phyloP scores from a whole-genome alignment of 768 basidiomycete species.

The Candolleomyces eurysporus region DNA sequence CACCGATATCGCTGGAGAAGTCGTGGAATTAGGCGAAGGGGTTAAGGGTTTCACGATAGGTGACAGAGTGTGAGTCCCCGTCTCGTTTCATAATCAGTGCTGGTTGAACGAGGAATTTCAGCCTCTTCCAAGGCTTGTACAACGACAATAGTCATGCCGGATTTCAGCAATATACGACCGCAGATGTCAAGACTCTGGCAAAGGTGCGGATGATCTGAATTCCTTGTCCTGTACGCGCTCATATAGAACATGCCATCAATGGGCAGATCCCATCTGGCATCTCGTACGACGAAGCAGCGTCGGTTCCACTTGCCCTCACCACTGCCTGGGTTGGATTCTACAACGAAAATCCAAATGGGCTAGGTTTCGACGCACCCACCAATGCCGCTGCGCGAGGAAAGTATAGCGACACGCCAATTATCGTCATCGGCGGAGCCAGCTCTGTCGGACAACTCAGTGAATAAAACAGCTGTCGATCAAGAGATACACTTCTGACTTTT shows the following conservation, averaged over 20 bases:
- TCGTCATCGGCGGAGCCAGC: constrained; percentile 26
- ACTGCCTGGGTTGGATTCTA: constrained; percentile 38
- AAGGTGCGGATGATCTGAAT: constrained; percentile 33
- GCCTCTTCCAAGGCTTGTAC: constrained; percentile 37
- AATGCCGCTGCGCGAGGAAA: constrained; percentile 20
- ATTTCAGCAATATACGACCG: constrained; percentile 41
- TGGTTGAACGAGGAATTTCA: constrained; percentile 18
- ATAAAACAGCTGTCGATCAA: neutral
- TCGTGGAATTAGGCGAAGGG: constrained; percentile 50
- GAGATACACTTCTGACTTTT: neutral
- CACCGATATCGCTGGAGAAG: constrained; percentile 49
- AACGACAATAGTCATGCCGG: constrained; percentile 32
- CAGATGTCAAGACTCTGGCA: constrained; percentile 31
- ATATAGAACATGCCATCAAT: constrained; percentile 29
- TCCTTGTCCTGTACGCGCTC: neutral
- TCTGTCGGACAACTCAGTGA: constrained; percentile 28
- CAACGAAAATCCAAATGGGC: constrained; percentile 19
- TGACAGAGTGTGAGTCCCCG: constrained; percentile 47
- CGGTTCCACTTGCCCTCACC: constrained; percentile 36
- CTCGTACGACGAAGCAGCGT: constrained; percentile 37
- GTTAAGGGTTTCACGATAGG: constrained; percentile 49
- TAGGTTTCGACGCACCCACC: constrained; percentile 23
- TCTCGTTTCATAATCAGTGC: constrained; percentile 22
- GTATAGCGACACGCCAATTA: constrained; percentile 27
- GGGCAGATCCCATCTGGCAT: constrained; percentile 33